phyloP scores from a whole-genome alignment of 2,329 filamentous ascomycete species.

The Capronia epimyces region DNA sequence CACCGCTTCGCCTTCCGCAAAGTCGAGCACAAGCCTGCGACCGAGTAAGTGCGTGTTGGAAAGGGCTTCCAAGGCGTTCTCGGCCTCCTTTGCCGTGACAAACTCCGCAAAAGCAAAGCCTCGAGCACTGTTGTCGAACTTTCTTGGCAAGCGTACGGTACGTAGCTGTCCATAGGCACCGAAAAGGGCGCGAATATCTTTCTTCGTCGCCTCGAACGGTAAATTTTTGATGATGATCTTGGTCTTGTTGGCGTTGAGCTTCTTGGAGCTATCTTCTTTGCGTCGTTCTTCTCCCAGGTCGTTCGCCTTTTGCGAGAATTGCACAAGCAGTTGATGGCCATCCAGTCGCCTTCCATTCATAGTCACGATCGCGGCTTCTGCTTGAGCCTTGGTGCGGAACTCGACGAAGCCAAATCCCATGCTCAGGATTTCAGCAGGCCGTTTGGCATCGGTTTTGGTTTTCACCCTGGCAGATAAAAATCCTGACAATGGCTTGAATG shows the following conservation, averaged over 20 bases:
- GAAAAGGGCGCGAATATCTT: constrained; percentile 81
- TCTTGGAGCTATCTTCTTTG: constrained; percentile 77
- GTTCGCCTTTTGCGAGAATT: constrained; percentile 76
- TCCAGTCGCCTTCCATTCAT: constrained; percentile 90
- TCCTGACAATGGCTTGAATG: constrained; percentile 75
- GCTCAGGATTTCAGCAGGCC: constrained; percentile 76
- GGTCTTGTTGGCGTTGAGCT: constrained; percentile 67
- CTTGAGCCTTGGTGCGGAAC: constrained; percentile 71
- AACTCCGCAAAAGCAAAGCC: constrained; percentile 98
- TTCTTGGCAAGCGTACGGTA: constrained; percentile 89
- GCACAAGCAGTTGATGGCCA: constrained; percentile 76
- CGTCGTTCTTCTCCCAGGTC: constrained; percentile 84
- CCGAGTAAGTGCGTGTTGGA: constrained; percentile 91
- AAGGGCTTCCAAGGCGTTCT: constrained; percentile 84
- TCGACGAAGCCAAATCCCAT: constrained; percentile 98
- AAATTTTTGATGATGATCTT: constrained; percentile 98
- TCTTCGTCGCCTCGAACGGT: constrained; percentile 90
- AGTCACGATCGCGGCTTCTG: constrained; percentile 70
- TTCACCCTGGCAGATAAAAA: constrained; percentile 88
- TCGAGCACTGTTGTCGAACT: constrained; percentile 80
- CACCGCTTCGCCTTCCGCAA: constrained; percentile 78
- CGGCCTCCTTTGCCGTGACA: constrained; percentile 80
- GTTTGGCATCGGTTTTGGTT: constrained; percentile 89
- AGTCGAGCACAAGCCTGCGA: constrained; percentile 82
- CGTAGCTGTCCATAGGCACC: constrained; percentile 86